Conservation (phyloP, 768 basidiomycete species). For the Pluteus cervinus region DNA sequence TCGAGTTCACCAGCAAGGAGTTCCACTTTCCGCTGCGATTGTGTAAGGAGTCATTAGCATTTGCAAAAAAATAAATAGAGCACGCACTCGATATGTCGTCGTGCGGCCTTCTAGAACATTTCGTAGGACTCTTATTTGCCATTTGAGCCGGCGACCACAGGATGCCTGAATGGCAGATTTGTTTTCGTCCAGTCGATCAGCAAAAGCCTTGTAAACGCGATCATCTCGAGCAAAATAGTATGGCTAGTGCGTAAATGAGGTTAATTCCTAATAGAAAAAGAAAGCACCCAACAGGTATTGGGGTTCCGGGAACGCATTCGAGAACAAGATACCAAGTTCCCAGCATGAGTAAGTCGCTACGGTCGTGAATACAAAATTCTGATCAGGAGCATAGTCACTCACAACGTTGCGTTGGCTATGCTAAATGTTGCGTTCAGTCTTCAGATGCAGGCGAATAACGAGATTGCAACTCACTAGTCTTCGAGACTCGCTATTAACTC, state of each 20-base stretch:
- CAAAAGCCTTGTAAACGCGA: slow-evolving; percentile 71
- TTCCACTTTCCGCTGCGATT: slow-evolving; percentile 57
- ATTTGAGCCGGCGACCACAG: slow-evolving; percentile 53
- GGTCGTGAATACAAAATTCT: background rate
- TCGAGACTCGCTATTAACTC: slow-evolving; percentile 76
- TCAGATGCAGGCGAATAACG: background rate
- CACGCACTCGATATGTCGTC: slow-evolving; percentile 58
- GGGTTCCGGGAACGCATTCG: slow-evolving; percentile 52
- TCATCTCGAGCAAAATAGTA: slow-evolving; percentile 94
- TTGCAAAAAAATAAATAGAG: background rate
- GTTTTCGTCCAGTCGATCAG: slow-evolving; percentile 38
- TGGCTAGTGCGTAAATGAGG: slow-evolving; percentile 35
- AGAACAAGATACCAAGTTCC: slow-evolving; percentile 70
- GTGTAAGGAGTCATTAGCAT: slow-evolving; percentile 7
- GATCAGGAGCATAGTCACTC: slow-evolving; percentile 7
- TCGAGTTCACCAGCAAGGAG: slow-evolving; percentile 58
- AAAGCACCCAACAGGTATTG: slow-evolving; percentile 57
- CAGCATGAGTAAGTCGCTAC: slow-evolving; percentile 71
- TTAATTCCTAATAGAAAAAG: background rate
- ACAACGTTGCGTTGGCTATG: slow-evolving; percentile 82
- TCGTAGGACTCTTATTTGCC: slow-evolving; percentile 63
- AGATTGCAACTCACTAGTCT: slow-evolving; percentile 65
- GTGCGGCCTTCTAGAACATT: slow-evolving; percentile 62
- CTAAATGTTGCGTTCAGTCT: no score
- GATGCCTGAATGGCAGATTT: slow-evolving; percentile 40